phyloP scores from a whole-genome alignment of 2,329 filamentous ascomycete species.

The Xylariaceae sp. region DNA sequence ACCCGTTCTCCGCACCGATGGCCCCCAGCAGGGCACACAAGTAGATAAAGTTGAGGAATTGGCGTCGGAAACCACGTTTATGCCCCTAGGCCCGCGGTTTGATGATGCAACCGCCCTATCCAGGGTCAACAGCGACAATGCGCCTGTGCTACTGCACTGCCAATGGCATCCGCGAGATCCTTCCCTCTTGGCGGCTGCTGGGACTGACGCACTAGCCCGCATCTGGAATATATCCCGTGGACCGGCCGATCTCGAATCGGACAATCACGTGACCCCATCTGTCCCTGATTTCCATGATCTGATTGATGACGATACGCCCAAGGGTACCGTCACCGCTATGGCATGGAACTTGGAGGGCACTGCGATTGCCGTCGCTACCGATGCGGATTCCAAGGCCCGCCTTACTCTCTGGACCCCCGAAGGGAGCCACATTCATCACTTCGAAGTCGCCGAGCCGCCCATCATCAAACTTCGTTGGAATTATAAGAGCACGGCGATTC shows the following conservation, averaged over 20 bases:
- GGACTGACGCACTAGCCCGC: constrained; percentile 66
- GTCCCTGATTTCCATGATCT: constrained; percentile 45
- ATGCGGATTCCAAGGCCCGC: constrained; percentile 48
- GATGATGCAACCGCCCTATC: constrained; percentile 30
- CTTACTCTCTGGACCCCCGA: constrained; percentile 55
- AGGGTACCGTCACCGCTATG: constrained; percentile 54
- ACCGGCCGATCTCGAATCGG: constrained; percentile 44
- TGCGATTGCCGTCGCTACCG: constrained; percentile 55
- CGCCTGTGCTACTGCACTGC: constrained; percentile 62
- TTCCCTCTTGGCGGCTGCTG: constrained; percentile 62
- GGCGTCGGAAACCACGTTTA: constrained; percentile 55
- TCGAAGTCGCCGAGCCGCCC: constrained; percentile 57
- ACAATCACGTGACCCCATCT: constrained; percentile 43
- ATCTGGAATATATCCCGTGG: constrained; percentile 61
- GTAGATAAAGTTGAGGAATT: constrained; percentile 61
- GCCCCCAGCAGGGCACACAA: constrained; percentile 61
- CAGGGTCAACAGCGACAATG: constrained; percentile 41
- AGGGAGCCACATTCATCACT: constrained; percentile 48
- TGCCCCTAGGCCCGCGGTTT: constrained; percentile 44
- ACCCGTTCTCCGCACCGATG: constrained; percentile 53
- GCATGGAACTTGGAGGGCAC: constrained; percentile 57
- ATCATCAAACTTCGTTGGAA: constrained; percentile 61
- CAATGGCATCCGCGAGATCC: constrained; percentile 65
- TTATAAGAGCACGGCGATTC: constrained; percentile 49
- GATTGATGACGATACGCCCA: constrained; percentile 50